phyloP scores from a whole-genome alignment of 2,329 filamentous ascomycete species.

The Tolypocladium capitatum region DNA sequence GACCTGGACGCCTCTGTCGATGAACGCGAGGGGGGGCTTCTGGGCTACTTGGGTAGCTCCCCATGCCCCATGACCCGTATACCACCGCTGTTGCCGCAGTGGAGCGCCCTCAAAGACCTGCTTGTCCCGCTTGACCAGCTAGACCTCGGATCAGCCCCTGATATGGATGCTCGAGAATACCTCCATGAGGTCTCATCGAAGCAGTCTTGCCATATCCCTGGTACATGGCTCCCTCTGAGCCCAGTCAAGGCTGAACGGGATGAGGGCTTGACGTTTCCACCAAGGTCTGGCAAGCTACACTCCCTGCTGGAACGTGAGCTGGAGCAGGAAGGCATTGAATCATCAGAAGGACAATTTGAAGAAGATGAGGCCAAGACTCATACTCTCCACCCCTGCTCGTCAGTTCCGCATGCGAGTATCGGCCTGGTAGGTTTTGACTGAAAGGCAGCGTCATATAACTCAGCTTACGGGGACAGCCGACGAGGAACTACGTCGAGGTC shows the following conservation, averaged over 20 bases:
- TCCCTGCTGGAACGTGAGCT: conserved; percentile 13
- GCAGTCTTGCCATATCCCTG: conserved; percentile 8
- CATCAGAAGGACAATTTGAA: not conserved
- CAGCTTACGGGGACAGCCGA: not conserved
- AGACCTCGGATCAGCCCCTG: conserved; percentile 10
- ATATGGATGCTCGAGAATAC: conserved; percentile 11
- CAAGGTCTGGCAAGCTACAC: conserved; percentile 8
- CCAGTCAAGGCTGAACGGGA: conserved; percentile 10
- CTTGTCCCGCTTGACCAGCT: conserved; percentile 11
- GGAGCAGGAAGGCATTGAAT: conserved; percentile 9
- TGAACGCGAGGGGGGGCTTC: not conserved
- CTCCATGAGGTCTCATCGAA: conserved; percentile 6
- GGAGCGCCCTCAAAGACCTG: conserved; percentile 1
- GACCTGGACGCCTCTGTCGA: conserved; percentile 1
- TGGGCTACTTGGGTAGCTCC: not conserved
- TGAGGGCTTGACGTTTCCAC: conserved; percentile 15
- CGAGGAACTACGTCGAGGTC: not conserved
- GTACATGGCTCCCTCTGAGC: conserved; percentile 18
- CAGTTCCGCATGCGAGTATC: not conserved
- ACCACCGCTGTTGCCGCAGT: not conserved
- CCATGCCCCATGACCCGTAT: no score
- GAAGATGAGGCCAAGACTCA: not conserved
- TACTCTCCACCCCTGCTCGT: not conserved
- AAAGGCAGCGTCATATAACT: not conserved
- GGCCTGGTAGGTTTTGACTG: not conserved